These are phyloP conservation scores for Escallonia herrerae DNA, from an alignment of 129 eudicot genomes.

Conservation along the genomic window DNA sequence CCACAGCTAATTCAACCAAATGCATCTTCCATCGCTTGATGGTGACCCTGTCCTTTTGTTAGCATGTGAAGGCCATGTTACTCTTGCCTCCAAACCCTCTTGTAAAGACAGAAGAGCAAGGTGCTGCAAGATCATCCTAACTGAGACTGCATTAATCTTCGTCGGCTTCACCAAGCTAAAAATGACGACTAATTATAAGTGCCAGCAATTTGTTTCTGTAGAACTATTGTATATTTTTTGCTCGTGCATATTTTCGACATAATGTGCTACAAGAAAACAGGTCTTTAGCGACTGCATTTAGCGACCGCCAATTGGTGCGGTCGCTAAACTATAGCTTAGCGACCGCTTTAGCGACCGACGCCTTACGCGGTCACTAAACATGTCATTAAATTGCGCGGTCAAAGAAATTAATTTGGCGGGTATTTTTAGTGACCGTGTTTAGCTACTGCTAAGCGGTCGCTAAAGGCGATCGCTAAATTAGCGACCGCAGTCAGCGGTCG, in stretches of 20 bases:
- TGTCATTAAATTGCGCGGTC: too few species aligned
- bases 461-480: too few species aligned
- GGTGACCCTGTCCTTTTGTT: neutral
- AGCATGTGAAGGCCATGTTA: constrained; percentile 19
- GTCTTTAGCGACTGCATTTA: too few species aligned
- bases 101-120: neutral
- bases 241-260: neutral
- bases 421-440: too few species aligned
- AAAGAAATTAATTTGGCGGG: too few species aligned
- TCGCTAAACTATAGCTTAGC: too few species aligned
- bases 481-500: too few species aligned
- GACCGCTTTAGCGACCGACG: too few species aligned
- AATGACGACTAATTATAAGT: neutral
- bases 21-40: constrained; percentile 4
- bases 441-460: too few species aligned
- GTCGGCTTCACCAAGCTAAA: neutral
- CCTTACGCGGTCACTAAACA: too few species aligned
- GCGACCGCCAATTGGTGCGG: too few species aligned
- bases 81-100: neutral
- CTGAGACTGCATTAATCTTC: neutral
- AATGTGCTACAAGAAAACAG: neutral
- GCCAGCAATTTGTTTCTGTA: neutral
- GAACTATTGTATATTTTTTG: neutral
- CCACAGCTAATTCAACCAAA: neutral
- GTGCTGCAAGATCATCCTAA: neutral